phyloP scores from a whole-genome alignment of 1,139 yeast species.

The Pichia sp. region DNA sequence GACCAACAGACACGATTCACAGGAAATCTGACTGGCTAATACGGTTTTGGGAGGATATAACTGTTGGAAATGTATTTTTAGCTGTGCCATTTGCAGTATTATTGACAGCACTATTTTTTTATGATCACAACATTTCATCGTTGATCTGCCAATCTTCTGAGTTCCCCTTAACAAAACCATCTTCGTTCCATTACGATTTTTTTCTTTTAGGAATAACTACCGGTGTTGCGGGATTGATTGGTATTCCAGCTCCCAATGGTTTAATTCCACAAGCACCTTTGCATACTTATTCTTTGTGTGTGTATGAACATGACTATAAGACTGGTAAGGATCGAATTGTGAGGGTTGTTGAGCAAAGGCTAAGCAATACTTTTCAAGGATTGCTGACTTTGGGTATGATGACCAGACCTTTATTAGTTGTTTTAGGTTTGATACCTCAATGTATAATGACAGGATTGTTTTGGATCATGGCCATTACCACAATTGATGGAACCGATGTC shows the following conservation, averaged over 20 bases:
- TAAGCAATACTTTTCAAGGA: slow-evolving; percentile 82
- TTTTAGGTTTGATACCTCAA: slow-evolving; percentile 85
- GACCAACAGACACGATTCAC: slow-evolving; percentile 48
- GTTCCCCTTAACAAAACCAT: slow-evolving; percentile 76
- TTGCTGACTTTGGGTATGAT: slow-evolving; percentile 75
- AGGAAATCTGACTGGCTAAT: slow-evolving; percentile 60
- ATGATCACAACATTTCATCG: slow-evolving; percentile 92
- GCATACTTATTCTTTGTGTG: slow-evolving; percentile 74
- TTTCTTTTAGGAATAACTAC: slow-evolving; percentile 78
- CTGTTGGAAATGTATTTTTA: slow-evolving; percentile 68
- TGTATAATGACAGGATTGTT: slow-evolving; percentile 88
- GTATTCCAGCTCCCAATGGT: slow-evolving; percentile 95
- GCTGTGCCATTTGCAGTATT: slow-evolving; percentile 91
- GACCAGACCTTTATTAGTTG: slow-evolving; percentile 78
- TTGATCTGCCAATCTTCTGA: slow-evolving; percentile 82
- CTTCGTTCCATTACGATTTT: slow-evolving; percentile 91
- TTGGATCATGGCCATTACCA: slow-evolving; percentile 86
- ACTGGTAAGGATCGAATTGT: slow-evolving; percentile 34
- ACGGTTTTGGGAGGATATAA: slow-evolving; percentile 64
- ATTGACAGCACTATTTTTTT: slow-evolving; percentile 75
- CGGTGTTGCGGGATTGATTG: slow-evolving; percentile 77
- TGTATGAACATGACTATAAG: slow-evolving; percentile 35
- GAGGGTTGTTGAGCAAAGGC: slow-evolving; percentile 80
- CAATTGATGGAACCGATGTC: slow-evolving; percentile 60
- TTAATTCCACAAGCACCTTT: slow-evolving; percentile 95